These are phyloP conservation scores for Xylariaceae sp. DNA, from an alignment of 2,329 filamentous ascomycete species.

Conservation along the genomic window DNA sequence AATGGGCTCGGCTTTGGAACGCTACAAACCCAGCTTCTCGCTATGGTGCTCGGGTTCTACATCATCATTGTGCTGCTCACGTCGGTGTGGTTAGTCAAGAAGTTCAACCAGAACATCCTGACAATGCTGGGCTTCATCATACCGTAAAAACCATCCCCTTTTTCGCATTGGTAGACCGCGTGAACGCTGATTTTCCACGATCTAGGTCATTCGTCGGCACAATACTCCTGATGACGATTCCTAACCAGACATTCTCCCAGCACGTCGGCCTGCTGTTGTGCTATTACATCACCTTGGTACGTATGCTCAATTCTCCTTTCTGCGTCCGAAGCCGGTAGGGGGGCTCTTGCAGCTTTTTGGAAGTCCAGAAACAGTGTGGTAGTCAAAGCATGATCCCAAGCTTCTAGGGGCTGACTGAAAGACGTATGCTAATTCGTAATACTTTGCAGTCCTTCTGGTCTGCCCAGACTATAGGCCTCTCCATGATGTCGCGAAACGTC, in stretches of 20 bases:
- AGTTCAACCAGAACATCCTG: slow-evolving; percentile 62
- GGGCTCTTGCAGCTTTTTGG: too few species aligned
- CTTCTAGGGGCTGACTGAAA: too few species aligned
- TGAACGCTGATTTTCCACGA: slow-evolving; percentile 1
- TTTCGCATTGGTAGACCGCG: too few species aligned
- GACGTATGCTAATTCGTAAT: too few species aligned
- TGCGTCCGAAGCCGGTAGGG: too few species aligned
- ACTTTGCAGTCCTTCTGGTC: slow-evolving; percentile 76
- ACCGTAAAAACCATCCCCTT: slow-evolving; percentile 39
- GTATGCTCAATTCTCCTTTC: too few species aligned
- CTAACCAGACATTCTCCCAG: slow-evolving; percentile 51
- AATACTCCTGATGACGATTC: slow-evolving; percentile 65
- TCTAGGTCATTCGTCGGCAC: slow-evolving; percentile 64
- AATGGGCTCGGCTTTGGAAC: slow-evolving; percentile 60
- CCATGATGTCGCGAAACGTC: slow-evolving; percentile 64
- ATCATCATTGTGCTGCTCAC: slow-evolving; percentile 67
- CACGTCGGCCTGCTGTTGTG: slow-evolving; percentile 65
- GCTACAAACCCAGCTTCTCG: slow-evolving; percentile 66
- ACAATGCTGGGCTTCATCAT: slow-evolving; percentile 63
- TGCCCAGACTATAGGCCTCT: slow-evolving; percentile 62
- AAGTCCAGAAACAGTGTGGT: too few species aligned
- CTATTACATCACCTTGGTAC: slow-evolving; percentile 78
- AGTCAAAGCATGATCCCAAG: too few species aligned
- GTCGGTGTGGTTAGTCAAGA: slow-evolving; percentile 65
- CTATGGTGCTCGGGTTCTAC: slow-evolving; percentile 71